These are phyloP conservation scores for Malbranchea zuffiana DNA, from an alignment of 2,329 filamentous ascomycete species.

Conservation along the genomic window DNA sequence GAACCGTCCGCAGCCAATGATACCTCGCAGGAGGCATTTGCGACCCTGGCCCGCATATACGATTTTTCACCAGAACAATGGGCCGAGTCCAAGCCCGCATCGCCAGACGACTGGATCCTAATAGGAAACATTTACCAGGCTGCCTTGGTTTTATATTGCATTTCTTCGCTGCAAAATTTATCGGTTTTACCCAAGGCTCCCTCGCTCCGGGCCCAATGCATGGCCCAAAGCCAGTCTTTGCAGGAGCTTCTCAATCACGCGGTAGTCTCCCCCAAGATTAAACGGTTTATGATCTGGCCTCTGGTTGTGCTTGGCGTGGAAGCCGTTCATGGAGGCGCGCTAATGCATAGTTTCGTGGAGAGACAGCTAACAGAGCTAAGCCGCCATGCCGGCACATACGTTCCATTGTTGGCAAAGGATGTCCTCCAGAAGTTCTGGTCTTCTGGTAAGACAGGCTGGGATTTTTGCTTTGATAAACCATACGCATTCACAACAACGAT, in stretches of 20 bases:
- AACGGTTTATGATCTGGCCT: constrained; percentile 27
- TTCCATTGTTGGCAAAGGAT: constrained; percentile 23
- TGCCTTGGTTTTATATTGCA: constrained; percentile 28
- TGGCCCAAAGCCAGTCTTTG: constrained; percentile 13
- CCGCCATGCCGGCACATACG: constrained; percentile 20
- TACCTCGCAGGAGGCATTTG: constrained; percentile 13
- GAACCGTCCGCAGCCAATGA: background rate
- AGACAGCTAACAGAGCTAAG: constrained; percentile 21
- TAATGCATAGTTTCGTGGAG: constrained; percentile 21
- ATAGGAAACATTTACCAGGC: constrained; percentile 24
- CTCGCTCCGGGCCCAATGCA: constrained; percentile 10
- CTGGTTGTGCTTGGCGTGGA: constrained; percentile 29
- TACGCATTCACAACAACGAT: constrained; percentile 20
- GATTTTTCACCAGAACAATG: constrained; percentile 24
- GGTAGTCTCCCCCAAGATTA: constrained; percentile 14
- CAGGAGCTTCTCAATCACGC: constrained; percentile 16
- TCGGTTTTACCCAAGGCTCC: constrained; percentile 19
- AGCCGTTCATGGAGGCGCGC: constrained; percentile 16
- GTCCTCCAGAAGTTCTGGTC: constrained; percentile 29
- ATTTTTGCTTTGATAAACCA: constrained; percentile 30
- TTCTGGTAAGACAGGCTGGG: constrained; percentile 25
- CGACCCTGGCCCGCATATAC: constrained; percentile 21
- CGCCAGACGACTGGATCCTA: constrained; percentile 21
- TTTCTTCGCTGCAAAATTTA: constrained; percentile 28
- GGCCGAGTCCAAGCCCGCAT: constrained; percentile 20